These are phyloP conservation scores for Podila minutissima DNA, from an alignment of 192 early-diverging fungal species.

Conservation along the genomic window DNA sequence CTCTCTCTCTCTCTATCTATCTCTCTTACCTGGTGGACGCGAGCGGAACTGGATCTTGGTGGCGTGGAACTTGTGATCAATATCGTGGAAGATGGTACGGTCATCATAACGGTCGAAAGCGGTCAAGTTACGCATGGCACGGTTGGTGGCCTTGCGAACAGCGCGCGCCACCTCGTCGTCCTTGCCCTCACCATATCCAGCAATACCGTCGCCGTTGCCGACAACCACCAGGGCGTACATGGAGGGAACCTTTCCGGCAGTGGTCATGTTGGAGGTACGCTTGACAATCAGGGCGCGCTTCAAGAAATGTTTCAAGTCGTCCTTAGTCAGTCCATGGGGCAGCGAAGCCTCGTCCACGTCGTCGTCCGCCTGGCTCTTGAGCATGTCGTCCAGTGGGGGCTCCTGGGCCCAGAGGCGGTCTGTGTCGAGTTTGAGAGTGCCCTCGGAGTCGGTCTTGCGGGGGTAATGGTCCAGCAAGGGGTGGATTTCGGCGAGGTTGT, in stretches of 20 bases:
- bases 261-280: constrained; percentile 81
- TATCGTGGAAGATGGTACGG: constrained; percentile 90
- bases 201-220: constrained; percentile 90
- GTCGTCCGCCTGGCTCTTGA: constrained; percentile 47
- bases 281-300: constrained; percentile 80
- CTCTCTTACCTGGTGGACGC: constrained; percentile 80
- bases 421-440: constrained; percentile 26
- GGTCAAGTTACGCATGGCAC: constrained; percentile 90
- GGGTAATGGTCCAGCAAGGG: constrained; percentile 49
- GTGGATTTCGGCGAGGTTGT: constrained; percentile 47
- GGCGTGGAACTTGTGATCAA: constrained; percentile 90
- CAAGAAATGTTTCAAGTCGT: constrained; percentile 65
- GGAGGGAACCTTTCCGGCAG: constrained; percentile 81
- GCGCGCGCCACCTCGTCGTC: constrained; percentile 81
- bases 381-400: constrained; percentile 47
- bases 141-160: constrained; percentile 86
- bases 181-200: constrained; percentile 94
- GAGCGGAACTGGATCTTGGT: constrained; percentile 82
- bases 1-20: no score
- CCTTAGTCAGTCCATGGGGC: constrained; percentile 58
- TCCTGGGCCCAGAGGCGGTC: constrained; percentile 22
- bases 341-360: constrained; percentile 43
- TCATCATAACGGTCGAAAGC: constrained; percentile 90
- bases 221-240: constrained; percentile 95
- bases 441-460: constrained; percentile 30